Base-by-base conservation (phyloP, 2,329 filamentous ascomycete species). In the Monilinia vaccinii-corymbosi region DNA sequence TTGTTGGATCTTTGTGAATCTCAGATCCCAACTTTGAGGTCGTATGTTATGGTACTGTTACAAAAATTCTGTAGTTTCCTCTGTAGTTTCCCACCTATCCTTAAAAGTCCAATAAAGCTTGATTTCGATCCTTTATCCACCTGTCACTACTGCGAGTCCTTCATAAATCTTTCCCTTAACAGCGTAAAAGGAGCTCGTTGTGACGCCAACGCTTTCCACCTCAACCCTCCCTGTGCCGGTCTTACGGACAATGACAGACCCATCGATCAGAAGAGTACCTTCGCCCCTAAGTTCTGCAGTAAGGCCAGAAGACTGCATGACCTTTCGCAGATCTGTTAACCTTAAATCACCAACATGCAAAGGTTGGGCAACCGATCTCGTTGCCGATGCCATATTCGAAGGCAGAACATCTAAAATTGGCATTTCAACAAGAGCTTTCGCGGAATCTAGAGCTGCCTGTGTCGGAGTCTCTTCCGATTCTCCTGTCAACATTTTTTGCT, bases 151-250 rank as follows among this genome's bases (percentile, higher is more conserved):
- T 38, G 94, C 94, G 71, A 99, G 75, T 10, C 91, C 92, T 67
- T 96, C 90, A 72, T 99, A 99, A 65, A 99, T 95, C 74, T 89
- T 91, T 74, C 80, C 86, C 76, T 90, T 90, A 11, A 97, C 93
- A 56, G 89, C 89, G 70, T 91, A 89, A 71, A 97, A 95, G 40
- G 88, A 91, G 61, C 84, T 83, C 2, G 75, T 65, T 34, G 78
- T 77, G 60, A 84, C 73, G 0, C 84, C 88, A 6, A 87, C 84
- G 61, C 87, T 88, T 75, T 96, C 93, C 21, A 96, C 84, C 74
- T 95, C 93, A 69, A 97, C 91, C 67, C 83, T 85, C 0, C 92
- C 92, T n/a, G 87, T 88, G 1, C 85, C 86, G 50, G 87, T 89
- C 78, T 99, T 97, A 62, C 90, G 81, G 49, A 99, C 91, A 4